These are phyloP conservation scores for Dendrocalamus sinicus DNA, from an alignment of 176 grass and related monocot species.

Conservation along the genomic window DNA sequence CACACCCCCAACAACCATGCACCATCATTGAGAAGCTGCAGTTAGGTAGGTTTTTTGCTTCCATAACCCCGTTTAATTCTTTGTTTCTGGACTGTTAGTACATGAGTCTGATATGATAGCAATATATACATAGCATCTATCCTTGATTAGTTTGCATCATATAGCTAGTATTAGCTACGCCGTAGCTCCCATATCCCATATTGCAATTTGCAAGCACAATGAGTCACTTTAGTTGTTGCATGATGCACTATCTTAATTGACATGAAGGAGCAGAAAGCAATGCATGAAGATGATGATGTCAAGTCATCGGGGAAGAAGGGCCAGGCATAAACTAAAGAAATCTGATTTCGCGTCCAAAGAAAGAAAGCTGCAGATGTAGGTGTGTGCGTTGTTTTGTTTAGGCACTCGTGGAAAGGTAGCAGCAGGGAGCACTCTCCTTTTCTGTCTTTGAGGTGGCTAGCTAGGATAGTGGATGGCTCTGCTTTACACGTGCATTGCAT, in stretches of 20 bases:
- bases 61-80: neutral
- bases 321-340: neutral
- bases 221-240: neutral
- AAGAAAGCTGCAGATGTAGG: neutral
- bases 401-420: constrained; percentile 20
- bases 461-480: constrained; percentile 11
- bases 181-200: neutral
- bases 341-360: neutral
- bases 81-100: neutral
- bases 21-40: neutral
- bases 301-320: neutral
- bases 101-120: neutral
- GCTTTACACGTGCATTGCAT: constrained; percentile 35
- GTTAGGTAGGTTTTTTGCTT: neutral
- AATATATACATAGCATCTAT: neutral
- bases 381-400: neutral
- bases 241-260: neutral
- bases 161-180: neutral
- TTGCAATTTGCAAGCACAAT: neutral
- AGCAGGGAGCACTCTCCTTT: neutral
- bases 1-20: neutral
- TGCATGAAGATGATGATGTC: neutral
- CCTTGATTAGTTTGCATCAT: neutral
- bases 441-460: neutral
- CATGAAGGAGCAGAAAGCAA: neutral